Conservation (phyloP, 2,329 filamentous ascomycete genomes). For the Epichloe sp. region DNA sequence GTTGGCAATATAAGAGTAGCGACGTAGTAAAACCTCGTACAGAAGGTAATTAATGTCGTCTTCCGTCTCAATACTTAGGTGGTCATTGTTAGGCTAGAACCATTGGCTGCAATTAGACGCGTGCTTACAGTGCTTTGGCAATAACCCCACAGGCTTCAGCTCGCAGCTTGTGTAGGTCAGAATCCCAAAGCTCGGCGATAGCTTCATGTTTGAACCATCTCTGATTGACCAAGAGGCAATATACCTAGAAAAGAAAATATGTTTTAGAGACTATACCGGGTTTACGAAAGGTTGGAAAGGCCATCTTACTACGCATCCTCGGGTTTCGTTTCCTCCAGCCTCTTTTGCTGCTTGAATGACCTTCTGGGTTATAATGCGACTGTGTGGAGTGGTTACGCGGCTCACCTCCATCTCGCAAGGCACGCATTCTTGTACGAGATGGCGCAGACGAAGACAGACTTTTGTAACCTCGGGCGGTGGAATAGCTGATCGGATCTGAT, state of each 20-base stretch:
- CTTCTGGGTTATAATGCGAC: conserved; percentile 65
- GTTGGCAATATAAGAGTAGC: conserved; percentile 71
- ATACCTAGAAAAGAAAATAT: conserved; percentile 32
- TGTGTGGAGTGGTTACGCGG: conserved; percentile 66
- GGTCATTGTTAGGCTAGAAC: not conserved
- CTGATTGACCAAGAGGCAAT: conserved; percentile 60
- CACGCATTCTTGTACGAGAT: conserved; percentile 78
- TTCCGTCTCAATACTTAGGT: conserved; percentile 64
- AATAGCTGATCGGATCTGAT: conserved; percentile 50
- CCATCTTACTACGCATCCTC: conserved; percentile 52
- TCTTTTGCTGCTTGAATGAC: conserved; percentile 72
- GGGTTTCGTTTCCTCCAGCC: conserved; percentile 63
- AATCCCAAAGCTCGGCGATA: conserved; percentile 76
- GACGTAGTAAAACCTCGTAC: conserved; percentile 69
- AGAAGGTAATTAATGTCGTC: conserved; percentile 68
- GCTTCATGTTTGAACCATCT: conserved; percentile 71
- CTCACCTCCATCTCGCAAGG: conserved; percentile 78
- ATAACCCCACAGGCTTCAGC: conserved; percentile 81
- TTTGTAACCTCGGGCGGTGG: conserved; percentile 74
- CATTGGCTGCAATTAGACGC: not conserved
- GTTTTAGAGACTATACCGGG: too few relatives aligned
- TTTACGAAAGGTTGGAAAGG: not conserved
- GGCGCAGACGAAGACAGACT: conserved; percentile 76
- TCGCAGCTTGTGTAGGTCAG: conserved; percentile 66
- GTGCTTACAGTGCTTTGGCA: conserved; percentile 56